Evolutionary conservation across 495 filamentous ascomycete genomes (phyloP).

Genomic region (Bombardia bombarda): DNA sequence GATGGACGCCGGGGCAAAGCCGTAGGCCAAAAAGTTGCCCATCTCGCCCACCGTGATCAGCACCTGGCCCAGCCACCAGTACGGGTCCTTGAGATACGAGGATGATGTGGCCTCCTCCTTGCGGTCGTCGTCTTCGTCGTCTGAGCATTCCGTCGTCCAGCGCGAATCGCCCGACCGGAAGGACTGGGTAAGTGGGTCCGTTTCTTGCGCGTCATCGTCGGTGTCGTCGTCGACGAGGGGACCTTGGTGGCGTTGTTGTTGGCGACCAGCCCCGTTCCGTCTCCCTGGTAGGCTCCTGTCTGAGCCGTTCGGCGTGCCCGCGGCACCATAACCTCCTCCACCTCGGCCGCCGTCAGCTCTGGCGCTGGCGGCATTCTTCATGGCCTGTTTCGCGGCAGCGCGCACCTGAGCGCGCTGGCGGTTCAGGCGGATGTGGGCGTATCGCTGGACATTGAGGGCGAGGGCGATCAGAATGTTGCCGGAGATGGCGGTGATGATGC

Average conservation of each 20-base stretch:
- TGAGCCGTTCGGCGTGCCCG: slow-evolving; percentile 3
- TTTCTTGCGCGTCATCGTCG: slow-evolving; percentile 33
- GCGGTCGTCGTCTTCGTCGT: slow-evolving; percentile 20
- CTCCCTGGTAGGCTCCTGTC: slow-evolving; percentile 22
- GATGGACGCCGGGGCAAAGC: slow-evolving; percentile 96
- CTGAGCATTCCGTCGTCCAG: no score
- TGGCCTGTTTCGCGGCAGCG: slow-evolving; percentile 46
- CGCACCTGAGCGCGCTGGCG: slow-evolving; percentile 26
- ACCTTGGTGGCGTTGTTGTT: no score
- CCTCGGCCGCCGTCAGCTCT: slow-evolving; percentile 15
- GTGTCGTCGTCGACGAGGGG: slow-evolving; percentile 21
- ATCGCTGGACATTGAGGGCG: slow-evolving; percentile 93
- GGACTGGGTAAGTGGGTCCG: slow-evolving; percentile 40
- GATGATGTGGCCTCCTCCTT: slow-evolving; percentile 29
- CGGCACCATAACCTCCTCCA: slow-evolving; percentile 13
- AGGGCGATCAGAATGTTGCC: slow-evolving; percentile 92
- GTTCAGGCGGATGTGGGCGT: slow-evolving; percentile 77
- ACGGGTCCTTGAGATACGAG: slow-evolving; percentile 75
- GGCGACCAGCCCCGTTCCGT: slow-evolving; percentile 10
- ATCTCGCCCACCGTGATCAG: slow-evolving; percentile 90
- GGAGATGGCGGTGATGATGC: slow-evolving; percentile 82
- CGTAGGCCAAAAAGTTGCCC: slow-evolving; percentile 95
- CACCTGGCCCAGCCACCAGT: slow-evolving; percentile 90
- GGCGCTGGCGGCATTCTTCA: slow-evolving; percentile 10
- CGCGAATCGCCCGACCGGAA: slow-evolving; percentile 35